Evolutionary conservation across 164 flowering plant genomes (phyloP).

Genomic region (Litsea cubeba): DNA sequence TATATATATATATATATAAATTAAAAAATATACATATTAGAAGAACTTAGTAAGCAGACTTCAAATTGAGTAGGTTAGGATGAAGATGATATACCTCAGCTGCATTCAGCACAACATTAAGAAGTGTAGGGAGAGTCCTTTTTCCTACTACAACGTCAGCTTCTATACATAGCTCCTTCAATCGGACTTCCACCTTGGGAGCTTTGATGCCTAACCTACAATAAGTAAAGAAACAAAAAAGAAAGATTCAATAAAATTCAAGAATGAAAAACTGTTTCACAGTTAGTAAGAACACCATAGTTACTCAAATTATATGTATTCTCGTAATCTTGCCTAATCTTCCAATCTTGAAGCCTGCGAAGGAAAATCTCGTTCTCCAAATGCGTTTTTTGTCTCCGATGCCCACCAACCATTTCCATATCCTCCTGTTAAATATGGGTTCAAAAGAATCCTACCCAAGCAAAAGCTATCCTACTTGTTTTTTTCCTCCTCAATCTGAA

Average conservation of each 20-base stretch:
- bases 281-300: neutral
- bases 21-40: neutral
- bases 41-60: neutral
- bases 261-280: neutral
- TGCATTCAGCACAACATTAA: slow-evolving; percentile 38
- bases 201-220: slow-evolving; percentile 2
- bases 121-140: slow-evolving; percentile 2
- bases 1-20: no score
- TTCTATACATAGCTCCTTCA: neutral
- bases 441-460: no score
- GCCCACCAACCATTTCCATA: neutral
- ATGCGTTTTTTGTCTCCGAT: neutral
- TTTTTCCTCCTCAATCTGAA: no score
- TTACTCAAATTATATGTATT: neutral
- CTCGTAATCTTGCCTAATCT: neutral
- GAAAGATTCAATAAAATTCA: neutral
- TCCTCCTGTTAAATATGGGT: neutral
- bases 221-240: neutral
- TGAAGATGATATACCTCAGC: slow-evolving; percentile 30
- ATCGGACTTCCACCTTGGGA: slow-evolving; percentile 3
- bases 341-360: neutral
- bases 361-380: slow-evolving; percentile 6
- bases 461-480: no score
- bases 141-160: neutral
- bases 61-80: neutral